Conservation (phyloP, 805 yeast genomes). For the Lipomyces sp. region DNA sequence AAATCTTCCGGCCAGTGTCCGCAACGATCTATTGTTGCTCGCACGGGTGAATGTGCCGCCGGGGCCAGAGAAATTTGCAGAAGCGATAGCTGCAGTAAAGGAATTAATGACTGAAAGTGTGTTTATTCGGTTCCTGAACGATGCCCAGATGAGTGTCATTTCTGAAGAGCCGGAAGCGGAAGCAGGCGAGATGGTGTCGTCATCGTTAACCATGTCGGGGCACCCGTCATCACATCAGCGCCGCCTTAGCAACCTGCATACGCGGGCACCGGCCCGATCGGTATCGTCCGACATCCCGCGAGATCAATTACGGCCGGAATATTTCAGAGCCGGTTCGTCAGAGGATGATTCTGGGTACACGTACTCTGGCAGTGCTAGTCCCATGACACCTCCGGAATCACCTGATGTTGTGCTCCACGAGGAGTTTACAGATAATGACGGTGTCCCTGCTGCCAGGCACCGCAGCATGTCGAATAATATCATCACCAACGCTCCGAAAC, state of each 20-base stretch:
- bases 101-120: constrained; percentile 43
- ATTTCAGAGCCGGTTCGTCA: constrained; percentile 6
- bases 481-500: neutral
- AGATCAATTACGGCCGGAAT: neutral
- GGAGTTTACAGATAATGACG: neutral
- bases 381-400: constrained; percentile 16
- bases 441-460: neutral
- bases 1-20: constrained; percentile 42
- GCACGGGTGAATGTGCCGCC: constrained; percentile 31
- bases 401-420: constrained; percentile 5
- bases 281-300: neutral
- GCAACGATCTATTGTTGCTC: constrained; percentile 37
- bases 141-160: constrained; percentile 15
- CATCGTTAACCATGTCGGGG: constrained; percentile 5
- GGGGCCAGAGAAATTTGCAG: constrained; percentile 32
- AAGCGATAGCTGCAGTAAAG: constrained; percentile 37
- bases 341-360: constrained; percentile 13
- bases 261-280: neutral
- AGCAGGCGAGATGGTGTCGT: neutral
- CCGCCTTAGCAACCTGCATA: neutral
- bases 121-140: constrained; percentile 41
- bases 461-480: neutral
- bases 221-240: constrained; percentile 11
- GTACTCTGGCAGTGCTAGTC: neutral
- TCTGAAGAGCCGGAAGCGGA: neutral